Evolutionary conservation across 1,284 basidiomycete species (phyloP).

Genomic region (Wallemia ichthyophaga): DNA sequence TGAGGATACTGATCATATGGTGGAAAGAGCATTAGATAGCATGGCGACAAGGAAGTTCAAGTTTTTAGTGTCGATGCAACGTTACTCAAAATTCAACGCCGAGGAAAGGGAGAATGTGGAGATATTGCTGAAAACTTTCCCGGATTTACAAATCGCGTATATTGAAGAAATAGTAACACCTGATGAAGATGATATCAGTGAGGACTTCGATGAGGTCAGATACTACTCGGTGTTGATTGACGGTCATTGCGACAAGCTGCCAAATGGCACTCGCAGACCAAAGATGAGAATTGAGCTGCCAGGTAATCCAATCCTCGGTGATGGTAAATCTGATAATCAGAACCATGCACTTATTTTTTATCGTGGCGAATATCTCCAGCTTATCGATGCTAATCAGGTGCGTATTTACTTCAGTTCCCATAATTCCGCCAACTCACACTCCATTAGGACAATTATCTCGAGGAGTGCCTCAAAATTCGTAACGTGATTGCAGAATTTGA

Average conservation of each 20-base stretch:
- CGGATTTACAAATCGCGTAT: slow-evolving; percentile 93
- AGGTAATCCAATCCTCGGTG: slow-evolving; percentile 93
- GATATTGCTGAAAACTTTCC: slow-evolving; percentile 92
- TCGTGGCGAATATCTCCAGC: slow-evolving; percentile 91
- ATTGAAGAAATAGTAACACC: slow-evolving; percentile 78
- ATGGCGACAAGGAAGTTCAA: slow-evolving; percentile 98
- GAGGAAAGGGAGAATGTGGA: slow-evolving; percentile 98
- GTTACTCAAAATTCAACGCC: slow-evolving; percentile 97
- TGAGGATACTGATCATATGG: slow-evolving; percentile 85
- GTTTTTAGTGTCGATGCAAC: slow-evolving; percentile 97
- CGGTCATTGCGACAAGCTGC: slow-evolving; percentile 81
- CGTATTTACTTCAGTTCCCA: not conserved
- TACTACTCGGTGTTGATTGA: slow-evolving; percentile 92
- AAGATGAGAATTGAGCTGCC: slow-evolving; percentile 98
- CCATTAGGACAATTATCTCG: slow-evolving; percentile 77
- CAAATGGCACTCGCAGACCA: slow-evolving; percentile 60
- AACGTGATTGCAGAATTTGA: slow-evolving; percentile 97
- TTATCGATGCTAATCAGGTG: slow-evolving; percentile 89
- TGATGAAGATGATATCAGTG: slow-evolving; percentile 48
- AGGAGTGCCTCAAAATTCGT: slow-evolving; percentile 96
- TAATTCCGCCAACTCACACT: not conserved
- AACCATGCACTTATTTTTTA: slow-evolving; percentile 99
- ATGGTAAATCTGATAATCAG: slow-evolving; percentile 98
- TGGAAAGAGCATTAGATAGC: slow-evolving; percentile 85
- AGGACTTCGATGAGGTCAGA: slow-evolving; percentile 32